phyloP scores from a whole-genome alignment of 768 basidiomycete species.

The Macrolepiota albuminosa region DNA sequence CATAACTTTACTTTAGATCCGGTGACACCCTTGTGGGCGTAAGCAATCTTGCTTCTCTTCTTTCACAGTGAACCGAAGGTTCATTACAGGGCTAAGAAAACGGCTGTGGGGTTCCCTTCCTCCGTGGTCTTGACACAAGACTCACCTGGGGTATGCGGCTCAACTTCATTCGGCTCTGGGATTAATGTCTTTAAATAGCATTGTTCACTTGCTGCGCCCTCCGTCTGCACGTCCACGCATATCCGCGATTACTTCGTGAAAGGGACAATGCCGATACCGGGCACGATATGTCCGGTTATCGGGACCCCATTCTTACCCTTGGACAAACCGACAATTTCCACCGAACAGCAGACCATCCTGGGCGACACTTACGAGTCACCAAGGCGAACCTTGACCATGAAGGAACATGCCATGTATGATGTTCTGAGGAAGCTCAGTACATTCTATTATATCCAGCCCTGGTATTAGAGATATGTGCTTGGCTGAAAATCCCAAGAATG shows the following conservation, averaged over 20 bases:
- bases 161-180: neutral
- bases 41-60: conserved; percentile 3
- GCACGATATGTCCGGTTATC: conserved; percentile 34
- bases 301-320: conserved; percentile 20
- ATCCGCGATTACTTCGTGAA: conserved; percentile 35
- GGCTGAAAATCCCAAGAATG: neutral
- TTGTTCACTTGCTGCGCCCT: conserved; percentile 20
- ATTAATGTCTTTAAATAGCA: conserved; percentile 13
- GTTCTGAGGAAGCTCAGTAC: conserved; percentile 2
- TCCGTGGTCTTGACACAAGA: conserved; percentile 39
- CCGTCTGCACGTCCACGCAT: conserved; percentile 21
- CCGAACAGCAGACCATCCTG: neutral
- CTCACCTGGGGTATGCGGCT: conserved; percentile 30
- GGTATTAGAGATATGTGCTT: neutral
- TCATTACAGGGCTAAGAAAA: conserved; percentile 32
- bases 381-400: neutral
- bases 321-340: neutral
- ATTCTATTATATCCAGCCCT: neutral
- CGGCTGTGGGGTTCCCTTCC: conserved; percentile 29
- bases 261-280: conserved; percentile 34
- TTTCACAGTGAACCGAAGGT: neutral
- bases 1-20: conserved; percentile 13
- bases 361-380: neutral
- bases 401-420: conserved; percentile 2
- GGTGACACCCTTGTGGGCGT: conserved; percentile 23